Evolutionary conservation across 129 eudicot genomes (phyloP), one percentile per base, ranked within the genome.

Genomic region (Ambrosia trifida): DNA sequence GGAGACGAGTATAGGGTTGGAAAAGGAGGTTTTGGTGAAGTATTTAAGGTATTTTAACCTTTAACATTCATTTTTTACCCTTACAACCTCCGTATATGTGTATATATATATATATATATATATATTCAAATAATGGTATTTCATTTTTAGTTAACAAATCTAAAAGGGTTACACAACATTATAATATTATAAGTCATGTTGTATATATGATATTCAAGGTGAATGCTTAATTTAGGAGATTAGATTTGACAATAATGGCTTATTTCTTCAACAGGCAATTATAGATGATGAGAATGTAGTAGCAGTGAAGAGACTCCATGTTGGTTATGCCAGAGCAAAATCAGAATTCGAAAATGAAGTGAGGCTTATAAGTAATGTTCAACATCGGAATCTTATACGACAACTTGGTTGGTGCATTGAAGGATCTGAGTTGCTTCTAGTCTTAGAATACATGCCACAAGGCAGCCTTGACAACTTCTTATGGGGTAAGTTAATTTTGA

Each of bases 1-100:
- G 81, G 81, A 9, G 80, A 79, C 19, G 87, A 80, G 76, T 79
- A 52, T 32, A 74, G 72, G 69, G 63, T 87, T 31, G 94, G 94
- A 38, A 87, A 71, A 77, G 94, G 94, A 73, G 84, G 94, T 41
- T 87, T 84, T 33, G 89, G 94, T n/a, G 89, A 82, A 70, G 89
- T 87, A 30, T 87, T 68, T 73, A 80, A 75, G 84, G 84, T 80
- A 74, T 68, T 43, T n/a, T 36, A 6, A 19, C 7, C 24, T 36
- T 31, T 3, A 40, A 60, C 28, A 8, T 31, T 68, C n/a, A n/a
- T 61, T 11, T 68, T n/a, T n/a, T n/a, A n/a, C n/a, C n/a, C n/a
- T n/a, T n/a, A n/a, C n/a, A n/a, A n/a, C n/a, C n/a, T n/a, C n/a
- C n/a, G n/a, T n/a, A n/a, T n/a, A n/a, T n/a, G n/a, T n/a, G n/a